Evolutionary conservation across 176 grass and related monocot genomes (phyloP).

Genomic region (Musa schizocarpa): DNA sequence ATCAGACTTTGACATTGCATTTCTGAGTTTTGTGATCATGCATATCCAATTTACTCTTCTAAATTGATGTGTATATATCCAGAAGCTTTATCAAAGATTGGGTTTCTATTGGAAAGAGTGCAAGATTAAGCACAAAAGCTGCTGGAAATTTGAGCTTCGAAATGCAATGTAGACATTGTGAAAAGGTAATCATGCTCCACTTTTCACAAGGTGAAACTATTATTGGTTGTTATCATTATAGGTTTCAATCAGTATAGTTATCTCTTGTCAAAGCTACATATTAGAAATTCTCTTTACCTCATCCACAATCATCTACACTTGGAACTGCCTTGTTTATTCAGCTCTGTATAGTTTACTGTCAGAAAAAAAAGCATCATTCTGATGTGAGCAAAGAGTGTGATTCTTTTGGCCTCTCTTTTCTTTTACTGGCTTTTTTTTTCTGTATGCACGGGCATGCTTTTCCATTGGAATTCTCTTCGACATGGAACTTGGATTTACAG

Average conservation of each 20-base stretch:
- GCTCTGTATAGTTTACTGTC: background rate
- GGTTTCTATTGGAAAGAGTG: slow-evolving; percentile 74
- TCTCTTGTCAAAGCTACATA: no score
- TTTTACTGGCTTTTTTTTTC: no score
- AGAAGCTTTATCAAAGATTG: slow-evolving; percentile 75
- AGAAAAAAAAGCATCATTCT: no score
- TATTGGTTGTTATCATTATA: background rate
- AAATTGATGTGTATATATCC: slow-evolving; percentile 7
- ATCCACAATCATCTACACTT: no score
- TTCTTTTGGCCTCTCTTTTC: no score
- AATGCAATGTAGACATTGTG: slow-evolving; percentile 80
- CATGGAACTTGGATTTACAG: no score
- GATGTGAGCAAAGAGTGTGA: no score
- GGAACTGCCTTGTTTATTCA: background rate
- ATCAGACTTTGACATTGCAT: background rate
- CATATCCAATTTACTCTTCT: background rate
- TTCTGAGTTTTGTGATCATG: no score
- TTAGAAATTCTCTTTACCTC: no score
- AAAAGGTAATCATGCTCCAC: slow-evolving; percentile 48
- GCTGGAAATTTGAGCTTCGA: slow-evolving; percentile 83
- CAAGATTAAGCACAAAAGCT: slow-evolving; percentile 82
- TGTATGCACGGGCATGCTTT: no score
- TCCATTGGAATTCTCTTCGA: no score
- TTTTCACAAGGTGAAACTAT: background rate
- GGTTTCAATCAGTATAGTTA: no score